Conservation (phyloP, 441 rosid species). For the Iberis amara region DNA sequence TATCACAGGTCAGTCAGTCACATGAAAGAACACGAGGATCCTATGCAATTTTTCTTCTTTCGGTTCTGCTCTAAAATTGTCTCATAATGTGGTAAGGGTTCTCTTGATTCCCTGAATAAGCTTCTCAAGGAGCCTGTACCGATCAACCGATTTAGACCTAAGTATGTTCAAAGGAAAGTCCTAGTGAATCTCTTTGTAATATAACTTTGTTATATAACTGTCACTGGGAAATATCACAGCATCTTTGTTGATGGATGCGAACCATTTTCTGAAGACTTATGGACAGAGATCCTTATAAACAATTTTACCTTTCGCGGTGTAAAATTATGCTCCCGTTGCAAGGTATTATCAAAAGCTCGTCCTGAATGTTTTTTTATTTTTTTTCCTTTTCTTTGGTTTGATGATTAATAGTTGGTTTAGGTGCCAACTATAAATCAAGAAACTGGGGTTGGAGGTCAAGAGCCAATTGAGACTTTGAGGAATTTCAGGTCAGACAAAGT, state of each 20-base stretch:
- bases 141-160: conserved; percentile 80
- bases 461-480: conserved; percentile 62
- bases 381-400: too few species aligned
- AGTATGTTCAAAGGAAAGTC: conserved; percentile 37
- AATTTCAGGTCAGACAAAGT: conserved; percentile 57
- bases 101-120: conserved; percentile 67
- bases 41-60: background rate
- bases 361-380: conserved; percentile 1
- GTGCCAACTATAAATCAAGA: conserved; percentile 67
- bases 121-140: conserved; percentile 69
- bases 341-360: conserved; percentile 37
- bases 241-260: conserved; percentile 72
- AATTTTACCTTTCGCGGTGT: conserved; percentile 53
- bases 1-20: conserved; percentile 59
- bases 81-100: conserved; percentile 47
- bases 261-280: conserved; percentile 77
- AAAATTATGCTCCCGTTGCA: conserved; percentile 71
- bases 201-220: background rate
- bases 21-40: background rate
- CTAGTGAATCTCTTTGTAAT: conserved; percentile 19
- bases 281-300: conserved; percentile 59
- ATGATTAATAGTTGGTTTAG: too few species aligned
- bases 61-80: conserved; percentile 6
- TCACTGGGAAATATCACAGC: conserved; percentile 34
- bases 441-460: conserved; percentile 50